Evolutionary conservation across 768 basidiomycete genomes (phyloP).

Genomic region (Termitomyces sp.): DNA sequence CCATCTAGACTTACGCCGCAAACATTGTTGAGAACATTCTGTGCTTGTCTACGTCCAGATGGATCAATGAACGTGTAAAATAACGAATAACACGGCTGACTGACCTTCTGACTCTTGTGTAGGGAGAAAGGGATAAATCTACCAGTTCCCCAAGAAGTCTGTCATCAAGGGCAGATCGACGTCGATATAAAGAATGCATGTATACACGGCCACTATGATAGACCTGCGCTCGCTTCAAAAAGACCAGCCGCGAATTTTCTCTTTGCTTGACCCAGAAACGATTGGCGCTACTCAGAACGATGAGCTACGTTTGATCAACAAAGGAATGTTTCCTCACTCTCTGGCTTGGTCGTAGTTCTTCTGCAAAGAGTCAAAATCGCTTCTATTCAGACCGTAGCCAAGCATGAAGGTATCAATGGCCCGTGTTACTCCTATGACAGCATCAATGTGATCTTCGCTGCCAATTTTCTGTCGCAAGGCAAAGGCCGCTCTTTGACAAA

Average conservation of each 20-base stretch:
- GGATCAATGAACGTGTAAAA: background rate
- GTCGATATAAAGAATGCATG: conserved; percentile 71
- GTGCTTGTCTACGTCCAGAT: conserved; percentile 56
- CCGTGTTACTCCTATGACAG: conserved; percentile 65
- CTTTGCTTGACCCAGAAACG: conserved; percentile 69
- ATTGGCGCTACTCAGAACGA: conserved; percentile 39
- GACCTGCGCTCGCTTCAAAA: conserved; percentile 71
- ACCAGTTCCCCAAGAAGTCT: conserved; percentile 58
- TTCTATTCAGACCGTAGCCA: conserved; percentile 58
- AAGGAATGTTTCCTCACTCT: conserved; percentile 37
- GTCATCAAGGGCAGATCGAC: conserved; percentile 71
- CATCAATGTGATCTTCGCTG: conserved; percentile 83
- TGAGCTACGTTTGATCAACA: background rate
- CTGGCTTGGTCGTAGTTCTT: conserved; percentile 60
- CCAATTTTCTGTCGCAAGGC: conserved; percentile 55
- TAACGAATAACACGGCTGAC: background rate
- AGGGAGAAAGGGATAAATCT: conserved; percentile 74
- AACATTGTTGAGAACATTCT: conserved; percentile 57
- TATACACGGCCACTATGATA: conserved; percentile 75
- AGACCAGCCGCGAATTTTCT: conserved; percentile 67
- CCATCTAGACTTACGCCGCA: conserved; percentile 44
- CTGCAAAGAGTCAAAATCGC: conserved; percentile 56
- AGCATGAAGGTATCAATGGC: conserved; percentile 74
- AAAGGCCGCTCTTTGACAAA: conserved; percentile 62
- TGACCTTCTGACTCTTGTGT: conserved; percentile 72